Evolutionary conservation across 176 grass and related monocot genomes (phyloP).

Genomic region (Eragrostis curvula): DNA sequence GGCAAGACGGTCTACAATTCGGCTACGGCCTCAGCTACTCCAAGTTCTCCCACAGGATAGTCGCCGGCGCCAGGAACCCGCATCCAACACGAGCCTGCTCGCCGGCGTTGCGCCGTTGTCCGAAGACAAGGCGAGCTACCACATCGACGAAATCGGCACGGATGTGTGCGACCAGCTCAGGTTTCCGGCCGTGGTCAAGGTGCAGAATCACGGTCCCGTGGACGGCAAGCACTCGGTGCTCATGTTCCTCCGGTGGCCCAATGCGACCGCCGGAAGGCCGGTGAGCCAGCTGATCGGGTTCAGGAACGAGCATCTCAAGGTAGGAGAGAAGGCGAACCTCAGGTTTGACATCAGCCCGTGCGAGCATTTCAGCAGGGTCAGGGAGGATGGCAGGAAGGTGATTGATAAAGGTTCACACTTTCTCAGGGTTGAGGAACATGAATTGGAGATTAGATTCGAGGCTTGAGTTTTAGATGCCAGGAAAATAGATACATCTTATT

Average conservation of each 20-base stretch:
- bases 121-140: background rate
- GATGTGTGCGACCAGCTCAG: conserved; percentile 45
- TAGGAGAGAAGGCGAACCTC: conserved; percentile 33
- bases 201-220: conserved; percentile 68
- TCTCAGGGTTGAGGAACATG: conserved; percentile 51
- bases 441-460: conserved; percentile 46
- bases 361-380: conserved; percentile 61
- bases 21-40: conserved; percentile 83
- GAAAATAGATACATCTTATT: background rate
- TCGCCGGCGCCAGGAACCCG: background rate
- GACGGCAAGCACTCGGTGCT: conserved; percentile 67
- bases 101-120: background rate
- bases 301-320: conserved; percentile 53
- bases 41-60: conserved; percentile 34
- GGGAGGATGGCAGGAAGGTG: conserved; percentile 57
- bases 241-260: conserved; percentile 62
- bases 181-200: conserved; percentile 45
- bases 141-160: conserved; percentile 25
- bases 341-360: conserved; percentile 60
- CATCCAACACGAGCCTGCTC: background rate
- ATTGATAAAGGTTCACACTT: conserved; percentile 71
- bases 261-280: conserved; percentile 7
- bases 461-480: conserved; percentile 28
- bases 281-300: conserved; percentile 61
- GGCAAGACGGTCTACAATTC: conserved; percentile 63